Evolutionary conservation across 257 asterid species (phyloP).

Genomic region (Nicotiana tabacum): DNA sequence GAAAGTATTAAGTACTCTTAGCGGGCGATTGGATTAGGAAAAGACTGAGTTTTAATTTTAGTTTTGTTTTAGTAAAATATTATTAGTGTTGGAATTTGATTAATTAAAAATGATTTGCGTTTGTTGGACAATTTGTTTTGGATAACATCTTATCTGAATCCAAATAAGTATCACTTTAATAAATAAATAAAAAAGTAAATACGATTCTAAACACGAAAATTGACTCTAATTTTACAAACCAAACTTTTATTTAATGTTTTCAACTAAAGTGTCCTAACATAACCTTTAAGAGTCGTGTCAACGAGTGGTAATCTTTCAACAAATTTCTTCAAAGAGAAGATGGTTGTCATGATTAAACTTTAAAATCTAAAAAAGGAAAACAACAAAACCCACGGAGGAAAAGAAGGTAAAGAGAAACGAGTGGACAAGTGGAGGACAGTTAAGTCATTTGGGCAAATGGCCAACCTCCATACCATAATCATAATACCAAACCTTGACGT

Average conservation of each 20-base stretch:
- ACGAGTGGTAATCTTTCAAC: neutral
- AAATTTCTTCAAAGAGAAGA: neutral
- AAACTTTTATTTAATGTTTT: neutral
- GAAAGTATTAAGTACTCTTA: neutral
- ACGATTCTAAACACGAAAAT: neutral
- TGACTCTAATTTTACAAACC: neutral
- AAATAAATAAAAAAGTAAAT: neutral
- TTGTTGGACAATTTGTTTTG: neutral
- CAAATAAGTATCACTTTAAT: too few relatives aligned
- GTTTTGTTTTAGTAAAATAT: too few relatives aligned
- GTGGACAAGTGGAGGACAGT: slow-evolving; percentile 2
- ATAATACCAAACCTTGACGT: neutral
- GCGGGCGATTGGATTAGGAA: too few relatives aligned
- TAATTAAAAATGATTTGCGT: neutral
- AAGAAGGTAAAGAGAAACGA: neutral
- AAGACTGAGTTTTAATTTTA: too few relatives aligned
- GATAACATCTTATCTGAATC: neutral
- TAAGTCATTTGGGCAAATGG: neutral
- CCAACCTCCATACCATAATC: neutral
- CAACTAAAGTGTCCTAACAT: neutral
- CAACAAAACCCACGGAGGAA: neutral
- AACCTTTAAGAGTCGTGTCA: neutral
- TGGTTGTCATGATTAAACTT: neutral
- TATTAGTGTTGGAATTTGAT: too few relatives aligned
- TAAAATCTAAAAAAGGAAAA: neutral